phyloP scores from a whole-genome alignment of 1,284 basidiomycete species.

The Coniferiporia weirii region DNA sequence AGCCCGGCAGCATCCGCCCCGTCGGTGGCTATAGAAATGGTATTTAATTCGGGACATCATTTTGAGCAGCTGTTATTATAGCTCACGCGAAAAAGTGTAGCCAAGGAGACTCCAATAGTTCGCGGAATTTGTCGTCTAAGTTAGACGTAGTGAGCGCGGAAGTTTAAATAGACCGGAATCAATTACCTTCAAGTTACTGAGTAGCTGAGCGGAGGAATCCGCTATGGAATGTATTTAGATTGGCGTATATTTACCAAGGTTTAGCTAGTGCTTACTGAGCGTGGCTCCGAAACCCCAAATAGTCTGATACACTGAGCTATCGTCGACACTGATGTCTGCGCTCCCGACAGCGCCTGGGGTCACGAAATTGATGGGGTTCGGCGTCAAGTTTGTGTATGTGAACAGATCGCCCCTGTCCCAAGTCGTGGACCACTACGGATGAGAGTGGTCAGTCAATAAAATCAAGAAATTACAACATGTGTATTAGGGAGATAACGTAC shows the following conservation, averaged over 20 bases:
- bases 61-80: background rate
- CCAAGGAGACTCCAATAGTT: slow-evolving; percentile 44
- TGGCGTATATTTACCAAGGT: background rate
- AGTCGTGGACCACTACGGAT: slow-evolving; percentile 53
- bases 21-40: slow-evolving; percentile 35
- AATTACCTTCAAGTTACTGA: slow-evolving; percentile 46
- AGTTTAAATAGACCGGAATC: background rate
- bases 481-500: slow-evolving; percentile 21
- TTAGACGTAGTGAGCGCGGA: too few species aligned
- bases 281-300: slow-evolving; percentile 48
- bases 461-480: background rate
- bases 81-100: slow-evolving; percentile 39
- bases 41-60: background rate
- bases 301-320: slow-evolving; percentile 37
- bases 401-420: slow-evolving; percentile 52
- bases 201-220: slow-evolving; percentile 44
- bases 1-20: slow-evolving; percentile 45
- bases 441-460: slow-evolving; percentile 3
- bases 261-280: slow-evolving; percentile 33
- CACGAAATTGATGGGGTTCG: slow-evolving; percentile 49
- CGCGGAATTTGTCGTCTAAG: slow-evolving; percentile 34
- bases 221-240: slow-evolving; percentile 29
- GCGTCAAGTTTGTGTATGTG: slow-evolving; percentile 38
- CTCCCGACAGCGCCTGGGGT: slow-evolving; percentile 38
- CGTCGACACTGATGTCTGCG: slow-evolving; percentile 45